Evolutionary conservation across 345 rosid species (phyloP).

Genomic region (Acer saccharum): DNA sequence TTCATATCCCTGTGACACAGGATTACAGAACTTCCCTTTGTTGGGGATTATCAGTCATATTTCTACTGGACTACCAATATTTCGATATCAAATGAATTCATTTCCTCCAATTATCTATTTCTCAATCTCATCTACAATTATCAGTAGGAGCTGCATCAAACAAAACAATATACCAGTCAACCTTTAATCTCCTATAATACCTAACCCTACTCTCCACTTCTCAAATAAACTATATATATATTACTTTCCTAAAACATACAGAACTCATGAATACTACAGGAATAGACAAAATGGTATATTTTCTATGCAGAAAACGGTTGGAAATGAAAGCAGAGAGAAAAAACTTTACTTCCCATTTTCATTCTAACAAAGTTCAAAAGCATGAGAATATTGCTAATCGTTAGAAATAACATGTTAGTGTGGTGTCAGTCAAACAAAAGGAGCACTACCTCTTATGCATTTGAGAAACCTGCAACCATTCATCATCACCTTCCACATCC

Average conservation of each 20-base stretch:
- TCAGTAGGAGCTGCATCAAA: not conserved
- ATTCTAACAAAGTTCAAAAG: not conserved
- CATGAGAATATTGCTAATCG: not conserved
- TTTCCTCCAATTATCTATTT: not conserved
- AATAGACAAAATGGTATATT: not conserved
- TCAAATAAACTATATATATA: not conserved
- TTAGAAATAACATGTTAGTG: not conserved
- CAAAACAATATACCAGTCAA: not conserved
- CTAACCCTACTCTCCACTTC: not conserved
- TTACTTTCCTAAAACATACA: not conserved
- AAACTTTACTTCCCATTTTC: not conserved
- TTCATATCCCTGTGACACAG: not conserved
- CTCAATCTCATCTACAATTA: not conserved
- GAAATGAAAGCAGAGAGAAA: not conserved
- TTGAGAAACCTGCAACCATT: slow-evolving; percentile 62
- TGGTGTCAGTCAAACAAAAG: not conserved
- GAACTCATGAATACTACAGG: not conserved
- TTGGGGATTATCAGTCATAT: not conserved
- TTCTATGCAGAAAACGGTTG: not conserved
- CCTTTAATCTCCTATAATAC: not conserved
- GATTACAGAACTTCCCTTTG: not conserved
- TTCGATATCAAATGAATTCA: no score
- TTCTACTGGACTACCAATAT: not conserved
- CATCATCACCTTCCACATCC: slow-evolving; percentile 55
- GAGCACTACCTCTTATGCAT: slow-evolving; percentile 64